phyloP scores from a whole-genome alignment of 2,329 filamentous ascomycete species.

The Hypoxylon rubiginosum region DNA sequence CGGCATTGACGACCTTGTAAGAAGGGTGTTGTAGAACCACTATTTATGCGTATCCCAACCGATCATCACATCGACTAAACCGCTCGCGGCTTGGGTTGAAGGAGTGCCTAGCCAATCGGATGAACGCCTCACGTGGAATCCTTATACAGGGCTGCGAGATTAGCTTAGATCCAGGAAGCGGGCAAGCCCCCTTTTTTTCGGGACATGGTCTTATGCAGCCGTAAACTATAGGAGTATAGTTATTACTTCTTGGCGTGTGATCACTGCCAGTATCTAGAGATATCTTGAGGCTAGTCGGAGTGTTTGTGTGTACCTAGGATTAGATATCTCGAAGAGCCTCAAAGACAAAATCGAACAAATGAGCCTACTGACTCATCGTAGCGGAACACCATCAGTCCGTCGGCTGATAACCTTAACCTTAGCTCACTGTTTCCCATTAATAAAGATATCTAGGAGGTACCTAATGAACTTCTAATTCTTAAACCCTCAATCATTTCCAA shows the following conservation, averaged over 20 bases:
- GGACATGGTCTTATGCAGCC: neutral
- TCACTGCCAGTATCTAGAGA: neutral
- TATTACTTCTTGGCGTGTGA: neutral
- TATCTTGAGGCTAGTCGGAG: too few relatives aligned
- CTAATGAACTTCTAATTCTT: too few relatives aligned
- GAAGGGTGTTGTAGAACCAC: neutral
- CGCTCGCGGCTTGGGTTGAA: neutral
- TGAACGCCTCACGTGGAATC: neutral
- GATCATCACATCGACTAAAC: constrained; percentile 2
- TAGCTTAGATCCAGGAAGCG: neutral
- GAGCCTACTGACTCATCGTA: too few relatives aligned
- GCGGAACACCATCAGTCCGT: too few relatives aligned
- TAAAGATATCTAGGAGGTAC: too few relatives aligned
- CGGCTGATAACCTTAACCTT: too few relatives aligned
- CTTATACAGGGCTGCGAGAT: neutral
- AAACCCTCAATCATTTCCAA: too few relatives aligned
- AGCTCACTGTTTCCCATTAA: too few relatives aligned
- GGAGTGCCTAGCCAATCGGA: neutral
- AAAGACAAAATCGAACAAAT: too few relatives aligned
- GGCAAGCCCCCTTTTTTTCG: neutral
- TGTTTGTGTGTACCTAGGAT: too few relatives aligned
- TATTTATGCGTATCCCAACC: neutral
- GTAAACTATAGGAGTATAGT: neutral
- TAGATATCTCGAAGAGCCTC: neutral
- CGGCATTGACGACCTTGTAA: neutral